Evolutionary conservation across 192 early-diverging fungal genomes (phyloP).

Genomic region (Coemansia furcata): DNA sequence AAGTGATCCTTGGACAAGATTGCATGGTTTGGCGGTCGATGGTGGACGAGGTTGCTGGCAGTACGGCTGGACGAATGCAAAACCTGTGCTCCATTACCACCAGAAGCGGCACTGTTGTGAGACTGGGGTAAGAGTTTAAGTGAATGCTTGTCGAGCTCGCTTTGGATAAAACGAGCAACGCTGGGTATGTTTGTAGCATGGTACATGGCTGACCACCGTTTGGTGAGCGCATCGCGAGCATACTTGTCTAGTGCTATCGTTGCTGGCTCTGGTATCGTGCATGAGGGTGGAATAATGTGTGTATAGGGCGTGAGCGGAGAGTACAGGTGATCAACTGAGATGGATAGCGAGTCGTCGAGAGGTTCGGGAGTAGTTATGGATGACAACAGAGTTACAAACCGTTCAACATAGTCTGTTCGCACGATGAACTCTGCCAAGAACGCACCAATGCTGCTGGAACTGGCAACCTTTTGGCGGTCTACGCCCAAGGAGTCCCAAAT

Average conservation of each 20-base stretch:
- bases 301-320: conserved; percentile 23
- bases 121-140: conserved; percentile 5
- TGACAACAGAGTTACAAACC: conserved; percentile 9
- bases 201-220: conserved; percentile 41
- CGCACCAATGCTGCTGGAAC: conserved; percentile 25
- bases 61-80: neutral
- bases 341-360: conserved; percentile 19
- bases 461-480: conserved; percentile 14
- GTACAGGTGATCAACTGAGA: conserved; percentile 22
- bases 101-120: neutral
- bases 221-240: conserved; percentile 18
- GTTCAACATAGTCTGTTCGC: conserved; percentile 3
- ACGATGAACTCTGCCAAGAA: conserved; percentile 45
- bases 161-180: conserved; percentile 17
- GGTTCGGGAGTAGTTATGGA: neutral
- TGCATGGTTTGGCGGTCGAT: conserved; percentile 33
- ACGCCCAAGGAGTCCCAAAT: conserved; percentile 27
- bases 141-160: conserved; percentile 4
- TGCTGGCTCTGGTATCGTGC: conserved; percentile 16
- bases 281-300: conserved; percentile 13
- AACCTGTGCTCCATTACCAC: too few species aligned
- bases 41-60: conserved; percentile 28
- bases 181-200: conserved; percentile 1
- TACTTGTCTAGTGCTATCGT: conserved; percentile 29
- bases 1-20: conserved; percentile 38